These are phyloP conservation scores for Starmerella gropengiesseri DNA, from an alignment of 805 yeast genomes.

Conservation along the genomic window DNA sequence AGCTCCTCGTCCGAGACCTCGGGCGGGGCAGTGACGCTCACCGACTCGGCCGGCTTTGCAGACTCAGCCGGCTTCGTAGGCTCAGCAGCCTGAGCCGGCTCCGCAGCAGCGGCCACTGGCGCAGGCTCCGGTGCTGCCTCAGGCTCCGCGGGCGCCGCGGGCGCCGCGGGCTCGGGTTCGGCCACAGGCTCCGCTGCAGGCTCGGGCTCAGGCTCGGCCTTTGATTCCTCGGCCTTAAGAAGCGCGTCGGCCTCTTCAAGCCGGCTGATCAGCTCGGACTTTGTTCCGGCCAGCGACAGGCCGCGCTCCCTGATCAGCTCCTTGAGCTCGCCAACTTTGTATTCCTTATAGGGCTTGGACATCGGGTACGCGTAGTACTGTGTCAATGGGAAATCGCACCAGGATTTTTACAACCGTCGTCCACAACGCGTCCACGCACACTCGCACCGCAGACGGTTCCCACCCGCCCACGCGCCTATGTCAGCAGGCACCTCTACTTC, in stretches of 20 bases:
- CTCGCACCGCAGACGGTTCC: too few species aligned
- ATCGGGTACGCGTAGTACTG: too few species aligned
- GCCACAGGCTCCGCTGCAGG: constrained; percentile 18
- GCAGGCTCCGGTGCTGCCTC: constrained; percentile 16
- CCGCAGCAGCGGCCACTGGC: constrained; percentile 21
- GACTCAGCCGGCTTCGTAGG: constrained; percentile 10
- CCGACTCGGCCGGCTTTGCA: neutral
- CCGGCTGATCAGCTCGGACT: constrained; percentile 61
- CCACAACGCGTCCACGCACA: too few species aligned
- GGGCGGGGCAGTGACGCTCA: neutral
- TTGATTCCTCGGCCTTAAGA: neutral
- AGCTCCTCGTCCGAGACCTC: constrained; percentile 57
- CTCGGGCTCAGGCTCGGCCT: constrained; percentile 14
- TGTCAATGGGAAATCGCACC: too few species aligned
- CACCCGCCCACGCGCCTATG: too few species aligned
- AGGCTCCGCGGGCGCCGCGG: constrained; percentile 16
- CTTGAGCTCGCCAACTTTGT: constrained; percentile 66
- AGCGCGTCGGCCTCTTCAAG: constrained; percentile 44
- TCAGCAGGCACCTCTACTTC: too few species aligned
- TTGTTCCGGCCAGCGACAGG: constrained; percentile 63
- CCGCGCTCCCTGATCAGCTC: constrained; percentile 59
- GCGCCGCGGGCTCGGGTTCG: neutral
- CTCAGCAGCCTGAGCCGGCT: constrained; percentile 14
- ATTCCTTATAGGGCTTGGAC: constrained; percentile 20
- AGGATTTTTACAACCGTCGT: too few species aligned